phyloP scores from a whole-genome alignment of 495 filamentous ascomycete species.

The Xanthoparmelia taractica region DNA sequence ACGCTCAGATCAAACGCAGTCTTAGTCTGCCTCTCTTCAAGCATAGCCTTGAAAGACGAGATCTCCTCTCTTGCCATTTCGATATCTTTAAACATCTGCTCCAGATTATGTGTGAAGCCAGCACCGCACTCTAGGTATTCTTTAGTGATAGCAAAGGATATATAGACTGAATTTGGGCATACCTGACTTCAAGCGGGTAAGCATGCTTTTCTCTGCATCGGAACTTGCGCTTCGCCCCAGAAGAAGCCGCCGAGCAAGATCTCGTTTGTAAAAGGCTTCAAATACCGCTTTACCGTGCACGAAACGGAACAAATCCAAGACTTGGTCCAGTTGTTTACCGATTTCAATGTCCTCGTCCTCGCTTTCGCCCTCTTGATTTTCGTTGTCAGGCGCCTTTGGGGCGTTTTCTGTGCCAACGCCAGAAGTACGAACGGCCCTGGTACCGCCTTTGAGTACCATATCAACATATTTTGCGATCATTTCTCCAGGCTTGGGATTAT shows the following conservation, averaged over 20 bases:
- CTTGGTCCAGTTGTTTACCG: conserved; percentile 80
- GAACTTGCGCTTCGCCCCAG: conserved; percentile 87
- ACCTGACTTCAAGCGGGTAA: conserved; percentile 77
- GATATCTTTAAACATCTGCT: conserved; percentile 99
- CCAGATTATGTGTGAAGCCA: conserved; percentile 89
- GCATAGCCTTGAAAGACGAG: conserved; percentile 57
- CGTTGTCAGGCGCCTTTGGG: conserved; percentile 31
- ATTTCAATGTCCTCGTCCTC: conserved; percentile 86
- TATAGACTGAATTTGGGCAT: conserved; percentile 10
- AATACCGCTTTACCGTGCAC: conserved; percentile 97
- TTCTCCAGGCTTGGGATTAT: conserved; percentile 89
- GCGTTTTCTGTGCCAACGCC: conserved; percentile 2
- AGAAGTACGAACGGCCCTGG: conserved; percentile 55
- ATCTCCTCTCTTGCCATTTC: conserved; percentile 84
- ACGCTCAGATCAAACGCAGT: conserved; percentile 70
- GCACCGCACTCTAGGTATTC: conserved; percentile 67
- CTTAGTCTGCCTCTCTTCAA: conserved; percentile 42
- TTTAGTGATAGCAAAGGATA: conserved; percentile 15
- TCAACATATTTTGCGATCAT: conserved; percentile 99
- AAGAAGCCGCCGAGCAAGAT: conserved; percentile 78
- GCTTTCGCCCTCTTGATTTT: conserved; percentile 46
- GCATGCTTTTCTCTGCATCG: conserved; percentile 93
- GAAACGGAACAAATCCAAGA: conserved; percentile 89
- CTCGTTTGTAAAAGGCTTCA: conserved; percentile 97
- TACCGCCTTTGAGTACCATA: conserved; percentile 73